These are phyloP conservation scores for Solanum phureja DNA, from an alignment of 257 asterid genomes.

Conservation along the genomic window DNA sequence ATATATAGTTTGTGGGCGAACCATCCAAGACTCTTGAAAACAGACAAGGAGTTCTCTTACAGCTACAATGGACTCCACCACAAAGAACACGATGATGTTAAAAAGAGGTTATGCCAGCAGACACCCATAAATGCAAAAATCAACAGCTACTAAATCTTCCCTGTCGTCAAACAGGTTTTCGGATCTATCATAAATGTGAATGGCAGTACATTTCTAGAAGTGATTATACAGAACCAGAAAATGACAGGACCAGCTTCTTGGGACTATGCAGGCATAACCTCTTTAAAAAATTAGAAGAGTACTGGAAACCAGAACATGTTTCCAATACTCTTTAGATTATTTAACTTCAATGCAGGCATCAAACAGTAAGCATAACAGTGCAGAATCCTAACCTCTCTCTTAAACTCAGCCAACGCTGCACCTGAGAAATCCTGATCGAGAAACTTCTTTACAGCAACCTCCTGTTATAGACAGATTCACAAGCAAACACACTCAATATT, in stretches of 20 bases:
- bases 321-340: neutral
- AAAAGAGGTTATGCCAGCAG: neutral
- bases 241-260: neutral
- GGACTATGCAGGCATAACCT: neutral
- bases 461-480: conserved; percentile 38
- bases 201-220: neutral
- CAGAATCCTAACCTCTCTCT: conserved; percentile 72
- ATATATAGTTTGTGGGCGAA: neutral
- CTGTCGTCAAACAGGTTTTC: neutral
- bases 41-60: neutral
- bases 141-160: neutral
- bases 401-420: conserved; percentile 98
- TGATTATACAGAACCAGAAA: neutral
- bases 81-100: neutral
- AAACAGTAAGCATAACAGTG: neutral
- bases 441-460: conserved; percentile 98
- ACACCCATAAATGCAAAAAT: neutral
- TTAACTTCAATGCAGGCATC: neutral
- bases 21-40: neutral
- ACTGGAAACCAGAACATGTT: neutral
- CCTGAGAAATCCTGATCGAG: conserved; percentile 99
- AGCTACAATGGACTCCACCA: neutral
- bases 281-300: neutral
- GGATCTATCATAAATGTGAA: neutral
- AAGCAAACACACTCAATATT: neutral